Evolutionary conservation across 306 rosid species (phyloP).

Genomic region (Spatholobus suberectus): DNA sequence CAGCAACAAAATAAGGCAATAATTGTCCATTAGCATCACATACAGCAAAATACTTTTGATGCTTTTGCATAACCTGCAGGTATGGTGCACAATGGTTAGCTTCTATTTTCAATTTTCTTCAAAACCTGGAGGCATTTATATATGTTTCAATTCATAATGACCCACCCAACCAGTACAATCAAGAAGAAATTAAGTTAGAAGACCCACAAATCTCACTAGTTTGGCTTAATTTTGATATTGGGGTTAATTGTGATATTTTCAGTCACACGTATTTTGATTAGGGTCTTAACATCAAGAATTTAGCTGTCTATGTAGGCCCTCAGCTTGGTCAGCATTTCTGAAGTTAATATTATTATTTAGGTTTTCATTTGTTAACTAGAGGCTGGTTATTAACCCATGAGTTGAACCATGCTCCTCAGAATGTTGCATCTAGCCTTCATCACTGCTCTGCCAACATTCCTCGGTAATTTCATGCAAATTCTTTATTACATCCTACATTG

Average conservation of each 20-base stretch:
- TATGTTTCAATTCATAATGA: background rate
- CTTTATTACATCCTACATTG: background rate
- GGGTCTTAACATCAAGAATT: background rate
- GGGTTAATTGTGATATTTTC: background rate
- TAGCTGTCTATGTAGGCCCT: constrained; percentile 1
- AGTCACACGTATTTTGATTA: background rate
- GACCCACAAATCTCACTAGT: background rate
- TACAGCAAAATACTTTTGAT: constrained; percentile 88
- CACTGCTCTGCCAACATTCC: too few species aligned
- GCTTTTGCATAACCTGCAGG: constrained; percentile 97
- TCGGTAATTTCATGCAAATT: background rate
- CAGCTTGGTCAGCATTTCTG: background rate
- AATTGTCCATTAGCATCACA: constrained; percentile 65
- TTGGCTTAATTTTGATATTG: constrained; percentile 9
- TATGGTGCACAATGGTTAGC: constrained; percentile 27
- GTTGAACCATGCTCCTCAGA: background rate
- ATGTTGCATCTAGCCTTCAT: background rate
- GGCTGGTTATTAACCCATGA: background rate
- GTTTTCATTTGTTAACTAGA: background rate
- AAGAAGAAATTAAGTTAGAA: background rate
- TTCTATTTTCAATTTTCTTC: constrained; percentile 25
- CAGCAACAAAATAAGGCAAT: constrained; percentile 91
- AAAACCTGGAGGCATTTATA: constrained; percentile 19
- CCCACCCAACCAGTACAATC: background rate
- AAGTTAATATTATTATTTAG: background rate